Evolutionary conservation across 2,329 filamentous ascomycete species (phyloP), one percentile per base, ranked within the genome.

Genomic region (Colletotrichum sidae): DNA sequence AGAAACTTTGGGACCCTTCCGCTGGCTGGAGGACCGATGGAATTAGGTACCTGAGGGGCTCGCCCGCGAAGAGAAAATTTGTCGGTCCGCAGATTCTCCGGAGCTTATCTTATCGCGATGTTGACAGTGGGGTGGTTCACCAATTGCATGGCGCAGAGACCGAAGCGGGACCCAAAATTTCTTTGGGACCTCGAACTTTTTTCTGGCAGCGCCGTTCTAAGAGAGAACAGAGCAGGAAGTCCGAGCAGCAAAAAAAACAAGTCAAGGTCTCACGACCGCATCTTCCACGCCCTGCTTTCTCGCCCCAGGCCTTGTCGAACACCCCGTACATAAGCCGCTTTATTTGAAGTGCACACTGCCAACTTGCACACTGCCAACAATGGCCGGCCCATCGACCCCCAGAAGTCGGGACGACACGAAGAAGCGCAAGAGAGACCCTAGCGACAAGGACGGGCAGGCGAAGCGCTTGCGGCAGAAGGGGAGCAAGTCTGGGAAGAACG

Each of bases 351-450:
- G 34, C 12, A 52, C 42, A 60, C 38, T 51, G 58, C 58, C 72
- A 70, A 69, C 4, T n/a, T 46, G 34, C 12, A 52, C 42, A 60
- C 38, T 51, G 58, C 58, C 72, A 70, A 69, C 4, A 25, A 80
- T 81, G 79, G 75, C 78, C 17, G 74, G 76, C 51, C 69, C 70
- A 42, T 77, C 77, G 63, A 71, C 66, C 51, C 68, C 72, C 34
- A 74, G 72, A 68, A 69, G 69, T 52, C 75, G 73, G 73, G 76
- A 80, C 47, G 75, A 73, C 65, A 75, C 73, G 51, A 82, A 80
- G 69, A 85, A 85, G 73, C 77, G 83, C 49, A 85, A 85, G 74
- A 73, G 81, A 69, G 81, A 83, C 51, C 68, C 74, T 42, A 77
- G 75, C 62, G 83, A 84, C 57, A 72, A 75, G 60, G 78, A 78